Conservation (phyloP, 768 basidiomycete genomes). For the Pulveroboletus sp. region DNA sequence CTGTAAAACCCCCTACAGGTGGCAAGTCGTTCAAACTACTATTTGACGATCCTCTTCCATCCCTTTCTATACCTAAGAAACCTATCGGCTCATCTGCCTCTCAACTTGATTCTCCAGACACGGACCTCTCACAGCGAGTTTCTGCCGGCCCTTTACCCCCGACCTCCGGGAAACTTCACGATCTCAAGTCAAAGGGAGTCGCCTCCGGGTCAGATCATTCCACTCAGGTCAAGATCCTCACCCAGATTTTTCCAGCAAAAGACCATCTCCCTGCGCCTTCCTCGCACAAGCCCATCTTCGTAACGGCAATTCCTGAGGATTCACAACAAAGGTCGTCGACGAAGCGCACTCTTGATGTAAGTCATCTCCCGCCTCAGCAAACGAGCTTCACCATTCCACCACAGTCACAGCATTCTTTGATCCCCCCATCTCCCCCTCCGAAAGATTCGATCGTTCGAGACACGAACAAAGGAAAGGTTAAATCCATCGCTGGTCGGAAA, state of each 20-base stretch:
- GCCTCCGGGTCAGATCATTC: background rate
- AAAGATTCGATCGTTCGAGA: conserved; percentile 29
- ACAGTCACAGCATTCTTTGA: conserved; percentile 33
- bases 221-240: conserved; percentile 1
- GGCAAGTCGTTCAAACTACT: conserved; percentile 62
- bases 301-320: conserved; percentile 1
- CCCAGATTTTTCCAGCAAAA: conserved; percentile 14
- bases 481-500: conserved; percentile 40
- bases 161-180: background rate
- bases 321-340: conserved; percentile 28
- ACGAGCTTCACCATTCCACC: background rate
- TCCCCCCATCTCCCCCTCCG: conserved; percentile 71
- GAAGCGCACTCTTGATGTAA: conserved; percentile 43
- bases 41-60: conserved; percentile 52
- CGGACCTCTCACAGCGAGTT: background rate
- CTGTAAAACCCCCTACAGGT: conserved; percentile 55
- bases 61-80: conserved; percentile 18
- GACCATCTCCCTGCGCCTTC: background rate
- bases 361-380: conserved; percentile 17
- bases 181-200: conserved; percentile 2
- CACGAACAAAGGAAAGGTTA: conserved; percentile 40
- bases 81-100: background rate
- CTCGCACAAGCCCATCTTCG: conserved; percentile 1
- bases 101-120: background rate
- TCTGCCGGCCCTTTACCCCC: conserved; percentile 2